These are phyloP conservation scores for Sporobolomyces pararoseus DNA, from an alignment of 768 basidiomycete species.

Conservation along the genomic window DNA sequence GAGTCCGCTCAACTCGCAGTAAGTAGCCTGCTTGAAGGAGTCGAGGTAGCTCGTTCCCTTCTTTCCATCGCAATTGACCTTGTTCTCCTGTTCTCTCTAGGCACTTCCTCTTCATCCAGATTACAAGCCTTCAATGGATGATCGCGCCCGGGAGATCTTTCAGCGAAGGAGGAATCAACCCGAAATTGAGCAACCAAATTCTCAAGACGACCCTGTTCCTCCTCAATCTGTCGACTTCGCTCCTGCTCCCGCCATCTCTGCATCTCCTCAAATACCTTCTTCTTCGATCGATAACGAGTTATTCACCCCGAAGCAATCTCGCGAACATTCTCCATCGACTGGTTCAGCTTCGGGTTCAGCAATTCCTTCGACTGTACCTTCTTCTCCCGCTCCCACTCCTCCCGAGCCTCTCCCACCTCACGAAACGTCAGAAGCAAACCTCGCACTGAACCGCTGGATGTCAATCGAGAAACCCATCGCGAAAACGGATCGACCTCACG, in stretches of 20 bases:
- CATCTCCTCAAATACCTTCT: too few relatives aligned
- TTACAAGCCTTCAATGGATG: background rate
- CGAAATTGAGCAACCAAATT: too few relatives aligned
- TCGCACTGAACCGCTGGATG: background rate
- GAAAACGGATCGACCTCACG: background rate
- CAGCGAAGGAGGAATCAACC: background rate
- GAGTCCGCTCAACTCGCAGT: constrained; percentile 2
- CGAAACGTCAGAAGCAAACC: background rate
- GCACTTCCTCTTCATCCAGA: constrained; percentile 6
- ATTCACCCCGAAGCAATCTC: too few relatives aligned
- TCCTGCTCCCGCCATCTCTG: too few relatives aligned
- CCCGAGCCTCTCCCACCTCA: background rate
- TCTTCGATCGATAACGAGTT: too few relatives aligned
- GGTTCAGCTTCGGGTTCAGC: background rate
- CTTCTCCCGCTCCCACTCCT: background rate
- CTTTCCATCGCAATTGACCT: too few relatives aligned
- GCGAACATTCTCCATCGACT: background rate
- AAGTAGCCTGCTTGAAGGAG: too few relatives aligned
- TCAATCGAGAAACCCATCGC: background rate
- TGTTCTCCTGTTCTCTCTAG: background rate
- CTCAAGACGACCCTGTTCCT: too few relatives aligned
- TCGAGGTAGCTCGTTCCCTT: too few relatives aligned
- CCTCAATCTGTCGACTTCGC: too few relatives aligned
- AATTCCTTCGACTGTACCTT: constrained; percentile 1
- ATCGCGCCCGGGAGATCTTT: background rate